phyloP scores from a whole-genome alignment of 2,329 filamentous ascomycete species.

The Verticillium nubilum region DNA sequence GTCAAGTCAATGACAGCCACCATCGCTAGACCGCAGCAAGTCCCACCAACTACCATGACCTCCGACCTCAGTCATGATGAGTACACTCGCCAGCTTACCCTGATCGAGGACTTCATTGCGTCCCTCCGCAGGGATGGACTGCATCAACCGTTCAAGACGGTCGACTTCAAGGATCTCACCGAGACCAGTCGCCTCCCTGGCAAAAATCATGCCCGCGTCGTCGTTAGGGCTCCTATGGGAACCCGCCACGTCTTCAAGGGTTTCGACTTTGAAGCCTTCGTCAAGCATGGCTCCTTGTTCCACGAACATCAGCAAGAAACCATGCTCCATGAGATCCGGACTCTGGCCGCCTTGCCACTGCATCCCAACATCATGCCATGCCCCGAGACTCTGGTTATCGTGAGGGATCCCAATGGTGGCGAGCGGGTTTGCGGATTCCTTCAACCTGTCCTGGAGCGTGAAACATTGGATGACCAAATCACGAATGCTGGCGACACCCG shows the following conservation, averaged over 20 bases:
- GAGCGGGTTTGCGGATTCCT: slow-evolving; percentile 14
- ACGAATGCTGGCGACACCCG: slow-evolving; percentile 7
- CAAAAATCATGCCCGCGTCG: slow-evolving; percentile 10
- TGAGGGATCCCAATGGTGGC: neutral
- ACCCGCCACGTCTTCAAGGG: slow-evolving; percentile 13
- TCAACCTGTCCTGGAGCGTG: slow-evolving; percentile 8
- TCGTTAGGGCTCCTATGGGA: neutral
- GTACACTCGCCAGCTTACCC: slow-evolving; percentile 9
- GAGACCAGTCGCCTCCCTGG: slow-evolving; percentile 5
- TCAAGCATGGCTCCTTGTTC: slow-evolving; percentile 2
- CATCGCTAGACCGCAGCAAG: neutral
- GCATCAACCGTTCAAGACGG: slow-evolving; percentile 2
- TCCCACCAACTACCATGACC: neutral
- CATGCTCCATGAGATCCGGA: slow-evolving; percentile 12
- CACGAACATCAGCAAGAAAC: slow-evolving; percentile 7
- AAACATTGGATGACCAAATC: slow-evolving; percentile 11
- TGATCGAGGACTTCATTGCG: neutral
- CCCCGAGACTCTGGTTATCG: slow-evolving; percentile 7
- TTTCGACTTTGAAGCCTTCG: slow-evolving; percentile 7
- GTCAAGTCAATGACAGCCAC: neutral
- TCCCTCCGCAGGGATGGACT: neutral
- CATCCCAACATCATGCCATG: slow-evolving; percentile 15
- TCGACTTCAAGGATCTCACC: slow-evolving; percentile 7
- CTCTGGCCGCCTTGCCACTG: slow-evolving; percentile 8
- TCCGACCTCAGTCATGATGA: neutral